Base-by-base conservation (phyloP, 192 early-diverging fungal genomes). In the Kickxella alabastrina region DNA sequence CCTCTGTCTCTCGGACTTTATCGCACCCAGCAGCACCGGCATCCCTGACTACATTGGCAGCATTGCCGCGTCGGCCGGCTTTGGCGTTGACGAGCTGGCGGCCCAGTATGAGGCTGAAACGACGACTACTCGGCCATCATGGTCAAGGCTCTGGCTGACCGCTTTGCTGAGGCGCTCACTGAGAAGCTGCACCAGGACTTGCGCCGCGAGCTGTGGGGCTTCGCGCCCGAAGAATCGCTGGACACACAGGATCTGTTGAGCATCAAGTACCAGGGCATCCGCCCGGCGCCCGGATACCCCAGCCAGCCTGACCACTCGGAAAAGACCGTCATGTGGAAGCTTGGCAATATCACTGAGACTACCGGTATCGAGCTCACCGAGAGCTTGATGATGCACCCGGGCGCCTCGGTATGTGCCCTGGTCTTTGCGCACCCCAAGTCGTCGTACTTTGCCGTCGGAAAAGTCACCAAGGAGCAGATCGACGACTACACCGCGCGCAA, bases 261-360 rank as follows among this genome's bases (percentile, higher is more conserved):
- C 65, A 85, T 97, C 62, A 91, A 91, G 65, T 97, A 97, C 73
- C 85, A 90, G 62, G 93, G 93, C 44, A 97, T 97, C 54, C 87
- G 93, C 10, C 93, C 93, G 2, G 93, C 93, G 0, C 92, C 92
- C 1, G 93, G 92, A 18, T 97, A 97, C 59, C 93, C 93, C 21
- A 91, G 85, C 19, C 93, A 97, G 65, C 93, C 93, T 12, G 93
- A 97, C 52, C 93, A 97, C 63, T 87, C 89, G 1, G 93, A 97
- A 67, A 97, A 97, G 80, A 56, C 58, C 47, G 90, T 89, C 21
- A 93, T 97, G 90, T 97, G 93, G 93, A 77, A 87, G 21, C 47
- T 97, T 34, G 87, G 84, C 57, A 80, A 90, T 42, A 87, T 93
- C 66, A 72, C 79, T 23, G 82, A 86, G 59, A 54, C 81, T 49